Conservation (phyloP, 495 filamentous ascomycete genomes). For the Xylaria nigripes region DNA sequence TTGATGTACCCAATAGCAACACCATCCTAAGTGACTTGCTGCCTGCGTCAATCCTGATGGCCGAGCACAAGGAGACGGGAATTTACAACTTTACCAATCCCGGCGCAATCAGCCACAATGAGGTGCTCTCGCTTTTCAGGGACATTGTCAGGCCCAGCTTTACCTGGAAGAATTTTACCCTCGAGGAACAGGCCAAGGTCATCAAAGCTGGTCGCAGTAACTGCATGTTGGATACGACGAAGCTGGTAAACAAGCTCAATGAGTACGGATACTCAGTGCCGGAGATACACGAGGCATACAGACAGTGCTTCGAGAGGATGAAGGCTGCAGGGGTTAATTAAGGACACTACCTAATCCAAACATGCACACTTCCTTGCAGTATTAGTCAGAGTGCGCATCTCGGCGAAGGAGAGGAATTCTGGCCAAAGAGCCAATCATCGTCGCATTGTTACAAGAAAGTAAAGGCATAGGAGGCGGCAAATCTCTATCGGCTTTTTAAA, state of each 20-base stretch:
- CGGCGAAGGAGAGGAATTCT: background rate
- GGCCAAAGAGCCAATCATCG: no score
- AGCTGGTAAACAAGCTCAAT: constrained; percentile 49
- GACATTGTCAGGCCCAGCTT: constrained; percentile 53
- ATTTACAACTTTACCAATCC: constrained; percentile 64
- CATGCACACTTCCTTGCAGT: background rate
- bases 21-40: constrained; percentile 56
- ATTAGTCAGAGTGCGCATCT: background rate
- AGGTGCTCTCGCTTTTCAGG: constrained; percentile 53
- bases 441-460: no score
- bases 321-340: constrained; percentile 46
- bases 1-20: constrained; percentile 61
- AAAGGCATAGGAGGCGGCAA: no score
- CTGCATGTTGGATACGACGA: constrained; percentile 55
- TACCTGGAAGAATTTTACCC: constrained; percentile 57
- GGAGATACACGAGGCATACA: constrained; percentile 55
- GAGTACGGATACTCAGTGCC: constrained; percentile 52
- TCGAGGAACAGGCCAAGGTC: constrained; percentile 59
- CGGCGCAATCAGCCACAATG: constrained; percentile 59
- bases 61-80: constrained; percentile 53
- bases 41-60: constrained; percentile 50
- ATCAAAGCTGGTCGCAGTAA: constrained; percentile 59
- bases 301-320: constrained; percentile 56
- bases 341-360: background rate
- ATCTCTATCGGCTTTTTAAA: no score